These are phyloP conservation scores for Trichoderma hamatum DNA, from an alignment of 2,329 filamentous ascomycete species.

Conservation along the genomic window DNA sequence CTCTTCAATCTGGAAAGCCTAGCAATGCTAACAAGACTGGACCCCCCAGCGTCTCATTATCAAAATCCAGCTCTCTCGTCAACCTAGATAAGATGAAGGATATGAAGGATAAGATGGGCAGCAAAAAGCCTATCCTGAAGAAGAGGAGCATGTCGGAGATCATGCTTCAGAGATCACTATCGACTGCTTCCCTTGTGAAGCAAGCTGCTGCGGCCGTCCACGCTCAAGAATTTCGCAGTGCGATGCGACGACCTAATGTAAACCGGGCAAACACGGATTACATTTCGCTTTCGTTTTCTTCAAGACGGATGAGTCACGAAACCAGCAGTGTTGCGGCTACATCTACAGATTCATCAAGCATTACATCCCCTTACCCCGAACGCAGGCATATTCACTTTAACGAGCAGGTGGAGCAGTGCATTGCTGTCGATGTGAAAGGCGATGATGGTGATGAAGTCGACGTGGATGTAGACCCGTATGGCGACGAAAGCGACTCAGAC, in stretches of 20 bases:
- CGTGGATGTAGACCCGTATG: slow-evolving; percentile 44
- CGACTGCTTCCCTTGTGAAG: slow-evolving; percentile 84
- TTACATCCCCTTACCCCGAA: slow-evolving; percentile 64
- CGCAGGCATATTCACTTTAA: slow-evolving; percentile 94
- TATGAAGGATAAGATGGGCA: neutral
- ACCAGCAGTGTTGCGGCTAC: slow-evolving; percentile 64
- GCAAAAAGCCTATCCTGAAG: slow-evolving; percentile 90
- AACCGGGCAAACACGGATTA: slow-evolving; percentile 71
- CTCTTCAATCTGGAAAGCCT: slow-evolving; percentile 73
- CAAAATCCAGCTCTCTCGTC: slow-evolving; percentile 65
- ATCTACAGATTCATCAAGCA: slow-evolving; percentile 72
- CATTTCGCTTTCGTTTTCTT: slow-evolving; percentile 65
- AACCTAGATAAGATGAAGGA: slow-evolving; percentile 60
- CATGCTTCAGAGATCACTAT: slow-evolving; percentile 87
- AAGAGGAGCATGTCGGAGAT: slow-evolving; percentile 96
- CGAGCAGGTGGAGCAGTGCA: slow-evolving; percentile 93
- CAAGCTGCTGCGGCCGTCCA: slow-evolving; percentile 86
- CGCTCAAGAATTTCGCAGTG: slow-evolving; percentile 68
- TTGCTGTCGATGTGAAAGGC: slow-evolving; percentile 85
- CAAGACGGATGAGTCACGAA: slow-evolving; percentile 62
- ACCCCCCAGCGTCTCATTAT: slow-evolving; percentile 48
- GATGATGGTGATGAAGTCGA: slow-evolving; percentile 73
- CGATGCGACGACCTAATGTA: slow-evolving; percentile 58
- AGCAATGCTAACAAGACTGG: slow-evolving; percentile 52
- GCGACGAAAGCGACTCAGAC: slow-evolving; percentile 70